phyloP scores from a whole-genome alignment of 371 early-diverging fungal species.

The Amoeboaphelidium protococcarum region DNA sequence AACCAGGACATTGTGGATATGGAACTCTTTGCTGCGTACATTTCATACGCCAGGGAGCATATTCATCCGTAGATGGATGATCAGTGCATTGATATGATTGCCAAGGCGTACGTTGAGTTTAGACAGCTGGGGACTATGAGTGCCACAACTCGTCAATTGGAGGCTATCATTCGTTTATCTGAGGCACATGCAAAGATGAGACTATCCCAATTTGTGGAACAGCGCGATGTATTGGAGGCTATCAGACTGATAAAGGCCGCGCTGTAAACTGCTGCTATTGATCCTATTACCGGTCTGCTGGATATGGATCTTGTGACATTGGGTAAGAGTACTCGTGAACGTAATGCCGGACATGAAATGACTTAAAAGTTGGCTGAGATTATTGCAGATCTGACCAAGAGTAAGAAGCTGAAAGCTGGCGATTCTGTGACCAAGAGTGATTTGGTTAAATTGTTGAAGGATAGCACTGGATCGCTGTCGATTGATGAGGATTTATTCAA shows the following conservation, averaged over 20 bases:
- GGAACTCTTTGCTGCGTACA: slow-evolving; percentile 20
- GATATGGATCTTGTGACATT: slow-evolving; percentile 91
- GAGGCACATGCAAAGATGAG: slow-evolving; percentile 96
- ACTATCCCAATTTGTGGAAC: slow-evolving; percentile 35
- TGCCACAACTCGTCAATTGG: slow-evolving; percentile 96
- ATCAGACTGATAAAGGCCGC: slow-evolving; percentile 57
- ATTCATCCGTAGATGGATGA: slow-evolving; percentile 48
- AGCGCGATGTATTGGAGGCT: slow-evolving; percentile 58
- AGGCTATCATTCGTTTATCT: slow-evolving; percentile 92
- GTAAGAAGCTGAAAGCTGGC: no score
- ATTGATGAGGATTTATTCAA: no score
- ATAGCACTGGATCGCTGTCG: no score
- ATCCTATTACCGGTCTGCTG: slow-evolving; percentile 90
- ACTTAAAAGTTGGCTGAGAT: no score
- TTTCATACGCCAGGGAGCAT: slow-evolving; percentile 58
- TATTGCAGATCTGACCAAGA: no score
- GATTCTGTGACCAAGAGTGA: no score
- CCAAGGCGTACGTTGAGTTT: slow-evolving; percentile 61
- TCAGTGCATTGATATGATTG: slow-evolving; percentile 34
- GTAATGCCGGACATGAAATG: no score
- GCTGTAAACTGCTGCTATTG: slow-evolving; percentile 82
- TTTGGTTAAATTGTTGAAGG: no score
- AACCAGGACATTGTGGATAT: slow-evolving; percentile 23
- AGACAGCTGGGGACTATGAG: slow-evolving; percentile 71
- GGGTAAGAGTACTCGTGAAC: slow-evolving; percentile 25